These are phyloP conservation scores for Dentipellis fragilis DNA, from an alignment of 768 basidiomycete genomes.

Conservation along the genomic window DNA sequence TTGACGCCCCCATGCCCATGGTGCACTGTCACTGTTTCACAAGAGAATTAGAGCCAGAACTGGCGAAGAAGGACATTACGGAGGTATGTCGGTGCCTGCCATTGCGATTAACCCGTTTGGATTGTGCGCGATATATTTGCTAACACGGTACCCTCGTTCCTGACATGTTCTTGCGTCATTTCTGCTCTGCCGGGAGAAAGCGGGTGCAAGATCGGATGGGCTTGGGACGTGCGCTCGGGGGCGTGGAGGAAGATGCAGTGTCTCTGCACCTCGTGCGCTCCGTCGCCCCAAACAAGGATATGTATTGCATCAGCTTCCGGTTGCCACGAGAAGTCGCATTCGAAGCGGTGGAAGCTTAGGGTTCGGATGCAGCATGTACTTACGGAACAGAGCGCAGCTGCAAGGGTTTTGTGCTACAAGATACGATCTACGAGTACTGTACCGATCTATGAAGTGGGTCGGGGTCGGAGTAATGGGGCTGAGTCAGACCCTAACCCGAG, in stretches of 20 bases:
- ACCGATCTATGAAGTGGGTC: too few relatives aligned
- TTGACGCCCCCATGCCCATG: slow-evolving; percentile 55
- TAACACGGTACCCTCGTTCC: background rate
- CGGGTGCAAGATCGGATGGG: slow-evolving; percentile 50
- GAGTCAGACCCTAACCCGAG: background rate
- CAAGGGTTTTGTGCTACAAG: too few relatives aligned
- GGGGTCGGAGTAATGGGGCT: too few relatives aligned
- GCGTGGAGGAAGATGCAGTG: slow-evolving; percentile 34
- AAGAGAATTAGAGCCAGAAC: slow-evolving; percentile 59
- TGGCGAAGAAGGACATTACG: slow-evolving; percentile 69
- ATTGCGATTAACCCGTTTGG: background rate
- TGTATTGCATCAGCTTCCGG: slow-evolving; percentile 93
- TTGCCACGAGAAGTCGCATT: slow-evolving; percentile 41
- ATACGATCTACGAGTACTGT: too few relatives aligned
- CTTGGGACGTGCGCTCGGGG: slow-evolving; percentile 29
- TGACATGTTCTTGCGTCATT: background rate
- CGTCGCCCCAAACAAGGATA: slow-evolving; percentile 93
- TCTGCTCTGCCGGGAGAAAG: slow-evolving; percentile 26
- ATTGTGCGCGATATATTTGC: background rate
- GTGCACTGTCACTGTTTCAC: slow-evolving; percentile 97
- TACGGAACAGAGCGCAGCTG: too few relatives aligned
- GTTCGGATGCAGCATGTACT: too few relatives aligned
- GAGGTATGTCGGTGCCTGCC: slow-evolving; percentile 40
- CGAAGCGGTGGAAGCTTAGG: background rate
- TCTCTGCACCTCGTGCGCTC: slow-evolving; percentile 73